Evolutionary conservation across 257 asterid species (phyloP).

Genomic region (Solanum piurae): DNA sequence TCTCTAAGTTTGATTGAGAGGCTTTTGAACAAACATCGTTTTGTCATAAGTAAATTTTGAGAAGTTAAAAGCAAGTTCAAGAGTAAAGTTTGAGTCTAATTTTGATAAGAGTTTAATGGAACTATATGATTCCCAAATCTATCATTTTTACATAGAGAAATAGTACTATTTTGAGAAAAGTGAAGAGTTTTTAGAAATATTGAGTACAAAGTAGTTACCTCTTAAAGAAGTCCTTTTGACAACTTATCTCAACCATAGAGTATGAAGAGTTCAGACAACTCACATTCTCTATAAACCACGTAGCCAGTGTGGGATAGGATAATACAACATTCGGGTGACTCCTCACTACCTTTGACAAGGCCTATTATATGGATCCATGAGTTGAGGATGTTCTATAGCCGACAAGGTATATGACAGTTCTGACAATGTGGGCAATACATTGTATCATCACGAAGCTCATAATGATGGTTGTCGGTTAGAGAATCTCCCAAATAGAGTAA

Average conservation of each 20-base stretch:
- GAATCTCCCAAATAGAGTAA: background rate
- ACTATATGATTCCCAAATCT: background rate
- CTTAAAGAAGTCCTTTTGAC: background rate
- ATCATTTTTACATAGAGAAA: background rate
- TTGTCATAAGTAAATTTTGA: too few species aligned
- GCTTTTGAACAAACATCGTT: background rate
- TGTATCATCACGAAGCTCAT: too few species aligned
- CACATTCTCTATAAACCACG: background rate
- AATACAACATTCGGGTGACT: background rate
- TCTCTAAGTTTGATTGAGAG: background rate
- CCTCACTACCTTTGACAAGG: background rate
- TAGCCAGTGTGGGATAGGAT: too few species aligned
- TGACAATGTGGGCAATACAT: background rate
- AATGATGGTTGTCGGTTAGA: background rate
- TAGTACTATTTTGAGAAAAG: background rate
- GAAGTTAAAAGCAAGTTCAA: background rate
- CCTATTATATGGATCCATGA: background rate
- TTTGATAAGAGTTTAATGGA: too few species aligned
- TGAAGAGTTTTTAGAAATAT: background rate
- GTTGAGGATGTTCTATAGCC: background rate
- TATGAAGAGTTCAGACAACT: background rate
- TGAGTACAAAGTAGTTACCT: background rate
- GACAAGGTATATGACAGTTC: background rate
- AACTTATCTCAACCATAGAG: background rate
- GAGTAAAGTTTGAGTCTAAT: background rate